Evolutionary conservation across 1,139 yeast genomes (phyloP), one percentile per base, ranked within the genome.

Genomic region (Kodamaea plutei): DNA sequence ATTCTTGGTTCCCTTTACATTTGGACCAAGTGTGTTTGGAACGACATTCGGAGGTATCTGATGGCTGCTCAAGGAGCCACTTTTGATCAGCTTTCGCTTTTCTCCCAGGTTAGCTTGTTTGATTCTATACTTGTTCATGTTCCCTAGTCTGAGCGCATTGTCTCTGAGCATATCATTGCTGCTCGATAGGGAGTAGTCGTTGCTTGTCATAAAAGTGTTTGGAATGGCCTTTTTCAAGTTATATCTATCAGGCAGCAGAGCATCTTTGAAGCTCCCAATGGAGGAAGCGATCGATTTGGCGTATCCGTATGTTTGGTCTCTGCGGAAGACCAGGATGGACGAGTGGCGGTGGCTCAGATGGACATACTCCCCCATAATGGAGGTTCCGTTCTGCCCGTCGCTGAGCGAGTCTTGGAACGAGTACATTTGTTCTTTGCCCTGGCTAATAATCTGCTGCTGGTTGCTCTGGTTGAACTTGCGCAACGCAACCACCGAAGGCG

Each of bases 221-320:
- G 23, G 33, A 9, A 29, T 25, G 5, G 26, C 26, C 23, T 33
- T 33, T 28, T 38, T 39, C 12, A 23, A 22, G 16, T 40, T 26
- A 28, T 13, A 26, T 18, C 31, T 16, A 12, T 33, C 33, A 10
- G 33, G 33, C 36, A 29, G 36, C 10, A 26, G 22, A 5, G 24
- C 15, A 11, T 58, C 58, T 31, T 49, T 54, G 15, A 53, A 27
- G 33, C 64, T 55, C 4, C 39, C 62, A 11, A 48, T 44, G 1
- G 64, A 59, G 3, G 71, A 62, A 6, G 40, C 33, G 5, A 60
- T 38, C 1, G 63, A 56, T 44, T 33, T 37, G 19, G 47, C 44
- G 24, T 43, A 39, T 2, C 28, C 21, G 2, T 38, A 39, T 6
- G 28, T 14, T 8, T 40, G 43, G 7, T 53, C 61, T 30, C 45